Evolutionary conservation across 345 rosid species (phyloP), one percentile per base, ranked within the genome.

Genomic region (Citrus hindsii): DNA sequence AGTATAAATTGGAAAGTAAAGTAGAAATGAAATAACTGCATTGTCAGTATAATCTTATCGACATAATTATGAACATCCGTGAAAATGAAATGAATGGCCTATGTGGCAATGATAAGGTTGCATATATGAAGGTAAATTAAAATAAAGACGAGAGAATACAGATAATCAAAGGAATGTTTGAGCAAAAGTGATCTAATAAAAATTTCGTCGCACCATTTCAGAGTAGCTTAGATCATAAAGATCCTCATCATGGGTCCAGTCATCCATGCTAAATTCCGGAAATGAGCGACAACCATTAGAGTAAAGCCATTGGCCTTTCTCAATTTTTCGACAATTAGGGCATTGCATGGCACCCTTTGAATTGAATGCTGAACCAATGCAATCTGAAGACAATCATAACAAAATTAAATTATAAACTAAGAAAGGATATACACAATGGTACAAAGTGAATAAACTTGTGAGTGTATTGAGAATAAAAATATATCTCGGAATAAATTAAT

Each of bases 281-380:
- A 82, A 58, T 8, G 99, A 86, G 69, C 93, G 94, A 48, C 87
- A 83, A 74, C 95, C 95, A 68, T 90, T 92, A 48, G 97, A 97
- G 75, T 86, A 97, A 71, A 96, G 99, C 99, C 99, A 96, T 77
- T 94, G 98, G 61, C 99, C 99, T 86, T 94, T 97, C 79, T 97
- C 99, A 81, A 93, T 86, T 89, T 94, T 94, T 56, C 98, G 92
- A 80, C 99, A 97, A 81, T 92, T 97, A 3, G 99, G 99, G 87
- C 99, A 97, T 73, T 97, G 98, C 99, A 96, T 96, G 22, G 90
- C 87, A 2, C 99, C 99, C 87, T 96, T 96, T 68, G 86, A 83
- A 84, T 96, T 96, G 87, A 96, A 96, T 14, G 99, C 99, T 61
- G 99, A 96, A 59, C 99, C 99, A 76, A 96, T 96, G 84, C 99